phyloP scores from a whole-genome alignment of 345 rosid genomes.

The Turnera subulata region DNA sequence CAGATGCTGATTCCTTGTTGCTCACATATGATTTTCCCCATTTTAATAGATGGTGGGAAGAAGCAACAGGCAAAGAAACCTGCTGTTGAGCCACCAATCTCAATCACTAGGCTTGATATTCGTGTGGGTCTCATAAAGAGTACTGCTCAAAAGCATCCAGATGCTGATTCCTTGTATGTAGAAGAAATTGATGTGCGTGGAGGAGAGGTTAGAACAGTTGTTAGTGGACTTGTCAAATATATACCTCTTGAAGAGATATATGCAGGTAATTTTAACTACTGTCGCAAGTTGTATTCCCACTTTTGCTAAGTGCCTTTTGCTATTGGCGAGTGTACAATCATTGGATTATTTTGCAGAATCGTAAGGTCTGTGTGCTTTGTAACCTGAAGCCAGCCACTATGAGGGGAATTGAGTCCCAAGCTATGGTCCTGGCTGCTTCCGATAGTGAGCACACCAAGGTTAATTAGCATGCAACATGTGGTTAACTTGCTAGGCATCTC shows the following conservation, averaged over 20 bases:
- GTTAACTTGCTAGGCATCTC: no score
- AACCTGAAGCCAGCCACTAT: conserved; percentile 84
- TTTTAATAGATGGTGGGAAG: conserved; percentile 43
- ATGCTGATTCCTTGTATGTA: conserved; percentile 72
- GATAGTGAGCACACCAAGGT: conserved; percentile 62
- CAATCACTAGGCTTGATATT: conserved; percentile 77
- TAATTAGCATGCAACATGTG: conserved; percentile 1
- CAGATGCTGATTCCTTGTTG: conserved; percentile 40
- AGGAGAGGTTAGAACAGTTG: conserved; percentile 62
- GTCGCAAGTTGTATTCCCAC: not conserved
- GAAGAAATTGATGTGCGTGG: conserved; percentile 89
- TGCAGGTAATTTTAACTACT: conserved; percentile 57
- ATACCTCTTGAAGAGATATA: conserved; percentile 78
- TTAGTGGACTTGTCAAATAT: conserved; percentile 81
- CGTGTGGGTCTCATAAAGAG: conserved; percentile 73
- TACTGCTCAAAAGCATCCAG: conserved; percentile 81
- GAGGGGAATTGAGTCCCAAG: conserved; percentile 90
- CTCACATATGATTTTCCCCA: not conserved
- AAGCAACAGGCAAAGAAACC: conserved; percentile 56
- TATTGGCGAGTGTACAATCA: no score
- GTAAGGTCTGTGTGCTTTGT: conserved; percentile 93
- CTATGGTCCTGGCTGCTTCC: conserved; percentile 95
- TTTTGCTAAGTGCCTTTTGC: not conserved
- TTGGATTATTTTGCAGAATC: conserved; percentile 50
- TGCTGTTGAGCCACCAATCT: conserved; percentile 50